Percentiles rank a stretch among this genome's conserved stretches.
Evolutionary conservation across 305 asterid genomes (phyloP).

Genomic region (Solanum chacoense): DNA sequence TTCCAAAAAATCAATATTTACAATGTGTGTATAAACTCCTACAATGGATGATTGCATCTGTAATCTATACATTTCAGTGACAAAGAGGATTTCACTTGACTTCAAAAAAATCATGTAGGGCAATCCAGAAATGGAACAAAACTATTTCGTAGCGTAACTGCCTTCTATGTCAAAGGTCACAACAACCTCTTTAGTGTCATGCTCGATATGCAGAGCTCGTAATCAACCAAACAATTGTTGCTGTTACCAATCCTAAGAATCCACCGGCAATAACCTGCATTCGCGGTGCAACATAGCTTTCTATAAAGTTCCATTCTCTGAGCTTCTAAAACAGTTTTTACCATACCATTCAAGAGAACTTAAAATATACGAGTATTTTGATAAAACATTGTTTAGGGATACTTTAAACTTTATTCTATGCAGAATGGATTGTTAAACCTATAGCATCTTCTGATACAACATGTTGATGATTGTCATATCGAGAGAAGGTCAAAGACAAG

Average conservation of each 20-base stretch:
- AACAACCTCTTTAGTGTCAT: constrained; percentile 1
- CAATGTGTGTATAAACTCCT: background rate
- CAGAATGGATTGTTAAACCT: background rate
- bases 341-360: background rate
- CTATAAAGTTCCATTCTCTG: background rate
- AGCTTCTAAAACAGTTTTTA: background rate
- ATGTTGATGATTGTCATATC: background rate
- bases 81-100: background rate
- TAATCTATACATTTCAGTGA: background rate
- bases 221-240: constrained; percentile 37
- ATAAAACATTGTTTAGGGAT: background rate
- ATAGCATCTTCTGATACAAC: background rate
- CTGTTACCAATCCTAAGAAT: constrained; percentile 41
- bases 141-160: background rate
- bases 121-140: background rate
- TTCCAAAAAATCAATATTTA: background rate
- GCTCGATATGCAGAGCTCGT: constrained; percentile 13
- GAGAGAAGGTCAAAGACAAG: background rate
- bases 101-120: background rate
- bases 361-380: background rate
- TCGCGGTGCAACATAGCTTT: background rate
- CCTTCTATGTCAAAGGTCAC: background rate
- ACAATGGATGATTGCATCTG: background rate
- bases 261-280: constrained; percentile 82
- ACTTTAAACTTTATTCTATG: background rate